These are phyloP conservation scores for Phaeotremella fagi DNA, from an alignment of 768 basidiomycete species.

Conservation along the genomic window DNA sequence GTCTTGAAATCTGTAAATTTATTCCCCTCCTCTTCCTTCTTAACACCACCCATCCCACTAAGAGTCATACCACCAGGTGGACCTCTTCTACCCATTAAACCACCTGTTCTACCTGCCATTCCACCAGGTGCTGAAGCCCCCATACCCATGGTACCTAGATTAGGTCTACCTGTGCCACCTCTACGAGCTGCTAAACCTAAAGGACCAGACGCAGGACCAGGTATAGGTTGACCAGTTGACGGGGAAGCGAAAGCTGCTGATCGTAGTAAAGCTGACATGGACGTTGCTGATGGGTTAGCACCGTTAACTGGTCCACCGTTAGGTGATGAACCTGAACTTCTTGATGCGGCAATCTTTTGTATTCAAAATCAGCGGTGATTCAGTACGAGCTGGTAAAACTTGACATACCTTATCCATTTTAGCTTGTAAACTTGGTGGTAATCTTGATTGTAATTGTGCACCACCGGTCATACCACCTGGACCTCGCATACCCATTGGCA, in stretches of 20 bases:
- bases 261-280: conserved; percentile 42
- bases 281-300: conserved; percentile 40
- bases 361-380: neutral
- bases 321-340: conserved; percentile 22
- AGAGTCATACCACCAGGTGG: conserved; percentile 52
- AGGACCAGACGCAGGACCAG: conserved; percentile 41
- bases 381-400: neutral
- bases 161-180: conserved; percentile 19
- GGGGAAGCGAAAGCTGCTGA: conserved; percentile 34
- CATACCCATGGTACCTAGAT: conserved; percentile 11
- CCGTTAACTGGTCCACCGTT: conserved; percentile 9
- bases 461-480: conserved; percentile 9
- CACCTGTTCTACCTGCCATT: conserved; percentile 43
- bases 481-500: conserved; percentile 40
- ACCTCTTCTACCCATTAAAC: conserved; percentile 48
- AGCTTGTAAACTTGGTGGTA: conserved; percentile 83
- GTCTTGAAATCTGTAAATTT: conserved; percentile 90
- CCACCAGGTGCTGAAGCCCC: conserved; percentile 15
- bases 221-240: conserved; percentile 12
- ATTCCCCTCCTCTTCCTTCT: conserved; percentile 58
- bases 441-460: conserved; percentile 45
- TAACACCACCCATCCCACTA: conserved; percentile 64
- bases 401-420: conserved; percentile 82
- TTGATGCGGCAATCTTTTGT: conserved; percentile 31
- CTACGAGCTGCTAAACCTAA: conserved; percentile 52